Evolutionary conservation across 75 land plant species (phyloP).

Genomic region (Sequoia sempervirens): DNA sequence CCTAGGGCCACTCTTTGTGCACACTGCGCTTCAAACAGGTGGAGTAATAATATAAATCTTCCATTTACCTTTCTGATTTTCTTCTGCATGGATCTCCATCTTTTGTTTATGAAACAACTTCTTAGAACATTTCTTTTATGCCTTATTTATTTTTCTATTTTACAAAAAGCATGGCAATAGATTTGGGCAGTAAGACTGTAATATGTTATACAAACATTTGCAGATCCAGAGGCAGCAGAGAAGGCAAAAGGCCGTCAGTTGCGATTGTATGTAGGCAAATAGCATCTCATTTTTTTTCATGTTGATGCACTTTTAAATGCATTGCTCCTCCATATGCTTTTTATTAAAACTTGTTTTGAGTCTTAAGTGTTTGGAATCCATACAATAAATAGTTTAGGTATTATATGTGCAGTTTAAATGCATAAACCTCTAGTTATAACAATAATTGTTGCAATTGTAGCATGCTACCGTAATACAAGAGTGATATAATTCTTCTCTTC

Average conservation of each 20-base stretch:
- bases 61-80: neutral
- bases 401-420: neutral
- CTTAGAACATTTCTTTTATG: neutral
- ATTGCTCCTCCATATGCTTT: neutral
- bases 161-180: neutral
- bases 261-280: constrained; percentile 53
- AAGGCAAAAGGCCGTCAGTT: constrained; percentile 71
- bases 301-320: neutral
- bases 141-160: neutral
- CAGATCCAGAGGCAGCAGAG: constrained; percentile 67
- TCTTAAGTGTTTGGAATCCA: neutral
- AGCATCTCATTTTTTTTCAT: neutral
- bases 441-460: neutral
- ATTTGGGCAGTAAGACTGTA: neutral
- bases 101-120: neutral
- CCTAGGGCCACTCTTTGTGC: constrained; percentile 97
- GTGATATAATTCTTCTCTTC: neutral
- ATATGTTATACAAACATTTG: neutral
- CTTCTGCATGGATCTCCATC: neutral
- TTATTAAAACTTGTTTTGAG: neutral
- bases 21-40: constrained; percentile 98
- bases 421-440: neutral
- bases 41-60: neutral
- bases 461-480: neutral
- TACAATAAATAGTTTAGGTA: neutral